Evolutionary conservation across 805 yeast genomes (phyloP), one percentile per base, ranked within the genome.

Genomic region (Lipomyces chichibuensis): DNA sequence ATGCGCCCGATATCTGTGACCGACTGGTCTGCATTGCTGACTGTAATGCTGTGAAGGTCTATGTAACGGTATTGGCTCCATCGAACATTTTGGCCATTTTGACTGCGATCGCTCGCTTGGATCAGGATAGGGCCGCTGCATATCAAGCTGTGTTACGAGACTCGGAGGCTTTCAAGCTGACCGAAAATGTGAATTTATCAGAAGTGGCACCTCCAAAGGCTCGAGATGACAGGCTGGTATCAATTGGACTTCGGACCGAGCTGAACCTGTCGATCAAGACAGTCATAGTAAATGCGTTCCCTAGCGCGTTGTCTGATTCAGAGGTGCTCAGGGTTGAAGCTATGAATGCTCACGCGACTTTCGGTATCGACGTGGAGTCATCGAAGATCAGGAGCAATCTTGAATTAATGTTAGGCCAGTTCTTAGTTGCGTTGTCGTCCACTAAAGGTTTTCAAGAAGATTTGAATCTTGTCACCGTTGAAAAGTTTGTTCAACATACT

Each of bases 21-120:
- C 84, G 86, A 60, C 77, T 93, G 13, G 67, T 69, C 20, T 63
- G 73, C 17, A 69, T 72, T 14, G 67, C 68, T 4, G 72, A 74
- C 23, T 66, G 88, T 69, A 85, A 81, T 1, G 79, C 85, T 0
- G 81, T 88, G 17, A 85, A 85, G 65, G 74, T 91, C 1, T 91
- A 85, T 73, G 80, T 89, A 67, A 93, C 98, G 0, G 92, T 97
- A 0, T 82, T 95, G 74, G 88, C 96, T 0, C 95, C 95, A 0
- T 88, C 97, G 0, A 92, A 90, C 73, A 80, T 91, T 37, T 82
- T 88, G 70, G 97, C 93, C 76, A 88, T 95, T 57, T 84, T 85
- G 73, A 87, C 87, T 64, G 87, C 95, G 1, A 79, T 91, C 23
- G 77, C 84, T 60, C 82, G 97, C 72, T 87, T 92, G 80, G 82